These are phyloP conservation scores for Chlorella vulgaris DNA, from an alignment of 139 green algal genomes.

Conservation along the genomic window DNA sequence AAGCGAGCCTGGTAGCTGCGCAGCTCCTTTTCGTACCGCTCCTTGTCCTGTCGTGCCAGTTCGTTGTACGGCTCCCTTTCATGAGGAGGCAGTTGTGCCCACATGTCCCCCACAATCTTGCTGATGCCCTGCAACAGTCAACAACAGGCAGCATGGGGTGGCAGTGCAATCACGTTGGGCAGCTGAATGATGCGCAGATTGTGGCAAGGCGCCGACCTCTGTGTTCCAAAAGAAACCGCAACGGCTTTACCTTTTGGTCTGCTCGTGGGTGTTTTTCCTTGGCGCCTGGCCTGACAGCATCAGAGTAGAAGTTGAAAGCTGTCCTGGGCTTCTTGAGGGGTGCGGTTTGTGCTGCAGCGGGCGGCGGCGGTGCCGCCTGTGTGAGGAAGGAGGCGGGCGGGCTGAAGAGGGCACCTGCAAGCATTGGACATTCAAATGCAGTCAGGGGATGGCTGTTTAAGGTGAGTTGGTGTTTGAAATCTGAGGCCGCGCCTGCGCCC, in stretches of 20 bases:
- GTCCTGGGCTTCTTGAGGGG: background rate
- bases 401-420: constrained; percentile 10
- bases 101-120: constrained; percentile 20
- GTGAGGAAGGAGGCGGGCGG: constrained; percentile 1
- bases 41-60: constrained; percentile 5
- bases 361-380: background rate
- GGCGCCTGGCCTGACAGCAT: background rate
- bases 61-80: constrained; percentile 1
- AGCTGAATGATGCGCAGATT: no score
- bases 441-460: no score
- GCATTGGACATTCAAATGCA: background rate
- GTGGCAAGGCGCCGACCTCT: no score
- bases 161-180: background rate
- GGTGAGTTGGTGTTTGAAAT: no score
- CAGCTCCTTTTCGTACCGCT: constrained; percentile 23
- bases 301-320: constrained; percentile 24
- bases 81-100: background rate
- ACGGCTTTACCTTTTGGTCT: constrained; percentile 29
- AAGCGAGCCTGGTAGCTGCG: background rate
- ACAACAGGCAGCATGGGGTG: background rate
- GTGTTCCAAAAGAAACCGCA: no score
- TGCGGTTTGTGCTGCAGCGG: background rate
- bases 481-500: no score
- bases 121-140: constrained; percentile 7
- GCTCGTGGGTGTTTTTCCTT: constrained; percentile 4